Conservation (phyloP, 2,329 filamentous ascomycete genomes). For the Lanzia echinophila region DNA sequence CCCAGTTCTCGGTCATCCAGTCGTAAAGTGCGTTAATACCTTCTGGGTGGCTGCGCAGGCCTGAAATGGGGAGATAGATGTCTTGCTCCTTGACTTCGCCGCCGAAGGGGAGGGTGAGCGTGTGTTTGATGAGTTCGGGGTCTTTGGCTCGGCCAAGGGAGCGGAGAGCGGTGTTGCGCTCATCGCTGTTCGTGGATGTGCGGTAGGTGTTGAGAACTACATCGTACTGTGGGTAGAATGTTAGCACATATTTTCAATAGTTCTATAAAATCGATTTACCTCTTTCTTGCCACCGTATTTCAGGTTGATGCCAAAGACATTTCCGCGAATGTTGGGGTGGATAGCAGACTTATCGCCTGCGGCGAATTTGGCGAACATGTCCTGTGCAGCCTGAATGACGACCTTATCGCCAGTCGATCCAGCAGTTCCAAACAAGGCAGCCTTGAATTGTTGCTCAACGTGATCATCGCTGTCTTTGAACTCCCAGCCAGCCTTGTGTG, state of each 20-base stretch:
- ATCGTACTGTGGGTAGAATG: conserved; percentile 53
- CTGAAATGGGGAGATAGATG: conserved; percentile 80
- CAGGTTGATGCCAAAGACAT: conserved; percentile 78
- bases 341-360: conserved; percentile 73
- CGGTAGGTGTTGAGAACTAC: conserved; percentile 69
- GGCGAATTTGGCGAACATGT: conserved; percentile 84
- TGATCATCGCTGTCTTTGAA: conserved; percentile 83
- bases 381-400: conserved; percentile 73
- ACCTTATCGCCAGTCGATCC: conserved; percentile 73
- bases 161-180: conserved; percentile 87
- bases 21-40: conserved; percentile 75
- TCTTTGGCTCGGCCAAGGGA: conserved; percentile 72
- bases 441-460: conserved; percentile 91
- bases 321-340: conserved; percentile 84
- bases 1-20: conserved; percentile 87
- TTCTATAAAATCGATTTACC: conserved; percentile 38
- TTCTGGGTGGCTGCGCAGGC: conserved; percentile 67
- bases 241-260: conserved; percentile 12
- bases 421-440: conserved; percentile 77
- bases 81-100: conserved; percentile 90
- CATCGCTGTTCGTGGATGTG: conserved; percentile 69
- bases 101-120: conserved; percentile 66
- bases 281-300: conserved; percentile 81
- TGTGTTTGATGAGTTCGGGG: conserved; percentile 73
- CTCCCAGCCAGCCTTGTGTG: conserved; percentile 81